Evolutionary conservation across 352 stramenopile genomes (phyloP), one percentile per base, ranked within the genome.

Genomic region (Phytopythium delawarense): DNA sequence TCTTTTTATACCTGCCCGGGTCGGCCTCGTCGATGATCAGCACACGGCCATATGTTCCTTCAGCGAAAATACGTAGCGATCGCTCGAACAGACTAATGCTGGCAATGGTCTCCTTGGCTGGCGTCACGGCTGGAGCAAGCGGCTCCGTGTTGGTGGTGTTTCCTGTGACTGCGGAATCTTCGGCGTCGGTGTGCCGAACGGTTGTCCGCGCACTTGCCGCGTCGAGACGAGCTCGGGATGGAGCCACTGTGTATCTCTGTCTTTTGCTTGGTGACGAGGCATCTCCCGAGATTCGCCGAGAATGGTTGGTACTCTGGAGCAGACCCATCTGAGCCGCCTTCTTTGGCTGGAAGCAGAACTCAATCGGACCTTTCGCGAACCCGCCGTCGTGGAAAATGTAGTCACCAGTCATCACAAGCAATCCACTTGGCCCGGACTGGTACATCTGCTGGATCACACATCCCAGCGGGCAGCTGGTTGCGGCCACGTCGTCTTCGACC

Each of bases 81-180:
- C 62, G 61, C 1, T 75, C 72, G 35, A 79, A 79, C 30, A 71
- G 63, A 44, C 72, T 78, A 35, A 70, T 75, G 39, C 64, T 70
- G 16, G 37, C 32, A 21, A 25, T 52, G 30, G 15, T 59, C 20
- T 42, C 30, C 16, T 69, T 44, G 20, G 18, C 8, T 28, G 30
- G 39, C 2, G 40, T n/a, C 13, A 52, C 3, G 8, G 18, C 45
- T 8, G 42, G 39, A 21, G 28, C n/a, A 9, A 46, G 45, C 21
- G 42, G 5, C 9, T 63, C 45, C 4, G 15, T 59, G 23, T 23
- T n/a, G 21, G 34, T 53, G 23, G 5, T 25, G 13, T 21, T 53
- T 2, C 21, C 23, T 25, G 46, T 32, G 21, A 23, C 45, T 5
- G 21, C 45, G 9, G 45, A 51, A 3, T 51, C 45, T 15, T 53